phyloP scores from a whole-genome alignment of 2,329 filamentous ascomycete species.

The Fusarium denticulatum region DNA sequence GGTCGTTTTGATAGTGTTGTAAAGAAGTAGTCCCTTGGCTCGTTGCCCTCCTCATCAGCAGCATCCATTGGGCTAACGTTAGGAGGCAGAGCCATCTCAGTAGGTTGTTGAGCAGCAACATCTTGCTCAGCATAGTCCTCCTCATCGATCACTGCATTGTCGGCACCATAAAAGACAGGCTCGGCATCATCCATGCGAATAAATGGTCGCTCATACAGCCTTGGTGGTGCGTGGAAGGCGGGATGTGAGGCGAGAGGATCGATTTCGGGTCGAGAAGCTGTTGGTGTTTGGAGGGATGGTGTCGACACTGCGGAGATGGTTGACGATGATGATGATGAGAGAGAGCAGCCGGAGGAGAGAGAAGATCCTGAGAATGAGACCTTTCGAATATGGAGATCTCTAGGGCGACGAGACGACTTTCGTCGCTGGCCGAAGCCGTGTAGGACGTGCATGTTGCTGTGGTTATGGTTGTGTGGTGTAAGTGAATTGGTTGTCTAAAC shows the following conservation, averaged over 20 bases:
- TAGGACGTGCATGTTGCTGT: slow-evolving; percentile 50
- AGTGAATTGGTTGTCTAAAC: background rate
- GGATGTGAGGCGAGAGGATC: slow-evolving; percentile 51
- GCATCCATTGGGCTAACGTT: slow-evolving; percentile 42
- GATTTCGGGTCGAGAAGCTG: slow-evolving; percentile 42
- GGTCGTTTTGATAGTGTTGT: slow-evolving; percentile 45
- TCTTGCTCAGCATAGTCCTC: slow-evolving; percentile 41
- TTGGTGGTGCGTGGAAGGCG: slow-evolving; percentile 50
- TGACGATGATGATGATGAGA: slow-evolving; percentile 48
- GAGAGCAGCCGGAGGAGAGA: slow-evolving; percentile 50
- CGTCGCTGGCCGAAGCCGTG: slow-evolving; percentile 51
- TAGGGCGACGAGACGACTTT: slow-evolving; percentile 48
- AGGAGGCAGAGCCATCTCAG: slow-evolving; percentile 46
- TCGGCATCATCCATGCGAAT: slow-evolving; percentile 42
- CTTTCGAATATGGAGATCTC: slow-evolving; percentile 54
- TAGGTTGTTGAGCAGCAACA: slow-evolving; percentile 39
- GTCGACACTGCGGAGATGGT: slow-evolving; percentile 38
- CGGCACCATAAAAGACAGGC: slow-evolving; percentile 43
- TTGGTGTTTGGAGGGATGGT: slow-evolving; percentile 37
- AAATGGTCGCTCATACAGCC: slow-evolving; percentile 50
- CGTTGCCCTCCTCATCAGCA: slow-evolving; percentile 35
- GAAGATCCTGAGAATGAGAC: slow-evolving; percentile 54
- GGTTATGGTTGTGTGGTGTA: background rate
- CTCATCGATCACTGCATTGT: slow-evolving; percentile 39
- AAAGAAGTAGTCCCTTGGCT: slow-evolving; percentile 50